A percentile compares a stretch with the other conserved stretches of the same genome.
These are phyloP conservation scores for Ceratocystis huliohia DNA, from an alignment of 2,329 filamentous ascomycete species.

Conservation along the genomic window DNA sequence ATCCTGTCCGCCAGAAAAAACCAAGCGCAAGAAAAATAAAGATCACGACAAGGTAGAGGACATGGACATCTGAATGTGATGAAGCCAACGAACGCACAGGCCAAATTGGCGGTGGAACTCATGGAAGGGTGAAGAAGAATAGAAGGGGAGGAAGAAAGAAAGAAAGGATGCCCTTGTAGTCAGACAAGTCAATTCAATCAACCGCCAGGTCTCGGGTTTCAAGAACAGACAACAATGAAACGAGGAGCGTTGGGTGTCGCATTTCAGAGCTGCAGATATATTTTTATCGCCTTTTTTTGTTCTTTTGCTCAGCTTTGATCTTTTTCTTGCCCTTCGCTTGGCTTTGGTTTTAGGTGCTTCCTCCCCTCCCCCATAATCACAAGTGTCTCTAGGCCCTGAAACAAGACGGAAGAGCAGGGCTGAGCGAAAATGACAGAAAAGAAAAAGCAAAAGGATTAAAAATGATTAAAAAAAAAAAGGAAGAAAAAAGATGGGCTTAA, in stretches of 20 bases:
- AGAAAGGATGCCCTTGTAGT: not conserved
- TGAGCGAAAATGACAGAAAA: not conserved
- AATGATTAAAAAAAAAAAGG: not conserved
- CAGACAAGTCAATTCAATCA: too few relatives aligned
- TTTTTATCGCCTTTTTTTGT: not conserved
- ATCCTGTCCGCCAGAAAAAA: too few relatives aligned
- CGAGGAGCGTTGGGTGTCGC: not conserved
- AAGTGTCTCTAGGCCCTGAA: not conserved
- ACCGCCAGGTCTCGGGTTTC: not conserved
- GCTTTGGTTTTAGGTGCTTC: not conserved
- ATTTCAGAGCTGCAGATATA: not conserved
- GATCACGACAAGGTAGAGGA: too few relatives aligned
- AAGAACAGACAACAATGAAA: slow-evolving; percentile 3
- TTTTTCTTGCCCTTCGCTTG: not conserved
- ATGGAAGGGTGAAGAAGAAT: not conserved
- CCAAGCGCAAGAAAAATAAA: too few relatives aligned
- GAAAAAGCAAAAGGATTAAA: not conserved
- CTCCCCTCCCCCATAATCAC: not conserved
- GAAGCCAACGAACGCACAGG: too few relatives aligned
- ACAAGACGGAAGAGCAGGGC: not conserved
- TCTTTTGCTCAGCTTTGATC: not conserved
- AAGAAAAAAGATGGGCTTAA: not conserved
- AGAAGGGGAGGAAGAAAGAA: not conserved
- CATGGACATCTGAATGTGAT: too few relatives aligned
- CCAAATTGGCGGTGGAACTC: too few relatives aligned